phyloP scores from a whole-genome alignment of 371 early-diverging fungal genomes.

The Homolaphlyctis polyrhiza region DNA sequence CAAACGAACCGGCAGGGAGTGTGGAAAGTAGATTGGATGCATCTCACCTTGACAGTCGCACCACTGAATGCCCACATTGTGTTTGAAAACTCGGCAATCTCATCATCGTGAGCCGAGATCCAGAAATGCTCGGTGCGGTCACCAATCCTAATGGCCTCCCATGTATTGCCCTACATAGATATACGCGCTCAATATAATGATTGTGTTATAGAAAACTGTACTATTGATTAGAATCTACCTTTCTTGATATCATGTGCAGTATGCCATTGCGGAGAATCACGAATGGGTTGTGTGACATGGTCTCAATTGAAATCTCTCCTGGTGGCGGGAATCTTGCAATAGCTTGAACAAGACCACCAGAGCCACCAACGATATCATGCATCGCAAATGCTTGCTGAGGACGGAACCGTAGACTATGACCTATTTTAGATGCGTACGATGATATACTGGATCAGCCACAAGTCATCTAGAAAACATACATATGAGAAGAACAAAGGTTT shows the following conservation, averaged over 20 bases:
- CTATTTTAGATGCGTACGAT: conserved; percentile 7
- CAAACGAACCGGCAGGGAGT: too few species aligned
- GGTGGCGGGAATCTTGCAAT: not conserved
- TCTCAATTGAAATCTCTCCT: conserved; percentile 8
- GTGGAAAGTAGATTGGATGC: too few species aligned
- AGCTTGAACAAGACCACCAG: conserved; percentile 8
- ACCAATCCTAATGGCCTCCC: conserved; percentile 54
- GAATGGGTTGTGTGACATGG: conserved; percentile 18
- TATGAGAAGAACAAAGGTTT: conserved; percentile 63
- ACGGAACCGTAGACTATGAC: not conserved
- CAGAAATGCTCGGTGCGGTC: conserved; percentile 70
- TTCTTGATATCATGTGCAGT: conserved; percentile 13
- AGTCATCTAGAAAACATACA: conserved; percentile 50
- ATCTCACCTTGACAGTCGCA: conserved; percentile 54
- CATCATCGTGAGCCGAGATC: conserved; percentile 45
- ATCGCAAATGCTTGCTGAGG: conserved; percentile 13
- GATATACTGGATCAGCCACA: conserved; percentile 51
- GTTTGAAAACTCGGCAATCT: conserved; percentile 50
- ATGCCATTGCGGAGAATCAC: conserved; percentile 26
- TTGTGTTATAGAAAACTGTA: not conserved
- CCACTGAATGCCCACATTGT: conserved; percentile 76
- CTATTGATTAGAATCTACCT: too few species aligned
- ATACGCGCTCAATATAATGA: not conserved
- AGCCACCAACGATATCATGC: conserved; percentile 7
- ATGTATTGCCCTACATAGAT: conserved; percentile 22